Percentiles rank a stretch among this genome's conserved stretches.
Evolutionary conservation across 2,329 filamentous ascomycete genomes (phyloP).

Genomic region (Pleoardoris graminearum): DNA sequence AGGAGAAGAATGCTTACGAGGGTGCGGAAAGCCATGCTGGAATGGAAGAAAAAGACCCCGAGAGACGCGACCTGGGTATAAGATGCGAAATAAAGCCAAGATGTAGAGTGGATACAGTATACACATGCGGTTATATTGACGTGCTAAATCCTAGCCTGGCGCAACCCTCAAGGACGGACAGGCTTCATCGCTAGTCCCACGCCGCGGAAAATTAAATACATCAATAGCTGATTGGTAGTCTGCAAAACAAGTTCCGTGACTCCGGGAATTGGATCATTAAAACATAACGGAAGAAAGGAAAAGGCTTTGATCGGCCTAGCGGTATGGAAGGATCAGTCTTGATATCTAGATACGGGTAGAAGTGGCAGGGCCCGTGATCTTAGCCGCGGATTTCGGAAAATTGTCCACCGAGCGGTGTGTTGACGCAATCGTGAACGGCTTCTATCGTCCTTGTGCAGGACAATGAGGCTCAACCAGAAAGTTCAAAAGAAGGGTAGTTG

Average conservation of each 20-base stretch:
- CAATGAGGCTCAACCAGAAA: too few species aligned
- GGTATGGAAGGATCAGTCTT: background rate
- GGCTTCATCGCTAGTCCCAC: background rate
- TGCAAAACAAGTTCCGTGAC: background rate
- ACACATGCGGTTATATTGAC: too few species aligned
- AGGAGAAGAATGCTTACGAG: background rate
- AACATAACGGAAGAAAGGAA: background rate
- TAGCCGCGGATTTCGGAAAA: background rate
- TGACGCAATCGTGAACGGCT: too few species aligned
- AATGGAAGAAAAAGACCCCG: background rate
- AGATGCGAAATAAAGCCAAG: too few species aligned
- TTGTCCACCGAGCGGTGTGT: background rate
- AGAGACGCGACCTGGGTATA: too few species aligned
- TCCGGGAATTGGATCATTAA: background rate
- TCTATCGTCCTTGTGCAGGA: too few species aligned
- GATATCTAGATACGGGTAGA: background rate
- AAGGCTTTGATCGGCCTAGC: background rate
- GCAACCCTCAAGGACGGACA: background rate
- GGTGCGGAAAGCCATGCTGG: background rate
- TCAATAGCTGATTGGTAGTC: background rate
- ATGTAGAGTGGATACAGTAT: too few species aligned
- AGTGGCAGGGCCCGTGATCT: background rate
- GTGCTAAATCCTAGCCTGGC: background rate
- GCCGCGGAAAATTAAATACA: background rate
- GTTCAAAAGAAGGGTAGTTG: too few species aligned